Conservation (phyloP, 169 alveolate genomes). For the Amoebophrya sp. region DNA sequence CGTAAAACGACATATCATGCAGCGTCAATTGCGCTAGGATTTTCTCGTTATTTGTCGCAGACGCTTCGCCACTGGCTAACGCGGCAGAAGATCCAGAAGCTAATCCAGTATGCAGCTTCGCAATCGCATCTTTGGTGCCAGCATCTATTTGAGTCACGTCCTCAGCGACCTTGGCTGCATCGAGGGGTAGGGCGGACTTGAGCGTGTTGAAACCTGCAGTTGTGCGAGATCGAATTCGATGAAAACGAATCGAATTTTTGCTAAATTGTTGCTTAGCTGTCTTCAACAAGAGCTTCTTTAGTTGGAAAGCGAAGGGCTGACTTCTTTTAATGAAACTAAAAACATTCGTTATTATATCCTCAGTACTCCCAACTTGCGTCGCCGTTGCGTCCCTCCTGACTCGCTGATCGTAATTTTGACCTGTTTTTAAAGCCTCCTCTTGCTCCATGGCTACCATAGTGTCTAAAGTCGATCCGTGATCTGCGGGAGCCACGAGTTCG, state of each 20-base stretch:
- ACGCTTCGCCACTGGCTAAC: not conserved
- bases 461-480: not conserved
- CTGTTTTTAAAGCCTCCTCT: not conserved
- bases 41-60: not conserved
- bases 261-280: too few species aligned
- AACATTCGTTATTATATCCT: too few species aligned
- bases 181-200: not conserved
- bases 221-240: too few species aligned
- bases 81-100: too few species aligned
- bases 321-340: too few species aligned
- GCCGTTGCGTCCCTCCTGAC: too few species aligned
- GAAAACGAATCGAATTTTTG: too few species aligned
- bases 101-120: not conserved
- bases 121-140: not conserved
- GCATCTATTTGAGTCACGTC: not conserved
- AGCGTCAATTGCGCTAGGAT: not conserved
- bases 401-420: too few species aligned
- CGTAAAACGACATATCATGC: not conserved
- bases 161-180: not conserved
- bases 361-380: too few species aligned
- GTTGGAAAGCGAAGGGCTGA: too few species aligned
- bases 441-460: not conserved
- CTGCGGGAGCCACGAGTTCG: too few species aligned
- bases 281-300: too few species aligned
- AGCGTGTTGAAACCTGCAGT: not conserved